Conservation (phyloP, 495 filamentous ascomycete species). For the Lineolata rhizophorae region DNA sequence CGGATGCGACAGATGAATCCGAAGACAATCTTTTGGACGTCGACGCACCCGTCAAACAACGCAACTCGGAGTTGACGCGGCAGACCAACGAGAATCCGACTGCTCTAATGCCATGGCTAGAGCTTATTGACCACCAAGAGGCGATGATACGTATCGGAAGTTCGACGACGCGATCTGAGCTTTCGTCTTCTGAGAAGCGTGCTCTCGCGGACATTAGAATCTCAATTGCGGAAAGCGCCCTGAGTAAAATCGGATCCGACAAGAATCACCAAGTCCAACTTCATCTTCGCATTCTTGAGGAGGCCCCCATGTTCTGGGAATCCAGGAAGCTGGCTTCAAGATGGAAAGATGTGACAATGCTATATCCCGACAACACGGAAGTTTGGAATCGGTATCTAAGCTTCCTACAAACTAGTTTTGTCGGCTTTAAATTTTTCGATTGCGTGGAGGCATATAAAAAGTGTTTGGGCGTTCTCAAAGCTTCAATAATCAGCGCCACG, state of each 20-base stretch:
- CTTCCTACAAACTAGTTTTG: slow-evolving; percentile 47
- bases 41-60: slow-evolving; percentile 16
- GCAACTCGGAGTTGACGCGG: slow-evolving; percentile 33
- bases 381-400: slow-evolving; percentile 60
- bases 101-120: slow-evolving; percentile 54
- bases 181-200: slow-evolving; percentile 36
- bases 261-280: slow-evolving; percentile 30
- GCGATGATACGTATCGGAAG: slow-evolving; percentile 23
- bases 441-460: slow-evolving; percentile 32
- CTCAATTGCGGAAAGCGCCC: slow-evolving; percentile 59
- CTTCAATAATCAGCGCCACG: too few relatives aligned
- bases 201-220: slow-evolving; percentile 59
- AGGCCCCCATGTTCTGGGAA: slow-evolving; percentile 54
- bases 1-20: slow-evolving; percentile 21
- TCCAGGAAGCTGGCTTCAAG: slow-evolving; percentile 31
- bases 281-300: slow-evolving; percentile 43
- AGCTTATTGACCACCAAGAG: slow-evolving; percentile 56
- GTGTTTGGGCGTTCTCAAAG: too few relatives aligned
- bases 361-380: slow-evolving; percentile 31
- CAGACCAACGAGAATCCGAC: slow-evolving; percentile 36
- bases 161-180: too few relatives aligned
- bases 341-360: slow-evolving; percentile 39
- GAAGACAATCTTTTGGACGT: neutral
- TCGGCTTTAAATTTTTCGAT: slow-evolving; percentile 44
- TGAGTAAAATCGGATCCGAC: slow-evolving; percentile 26